phyloP scores from a whole-genome alignment of 176 grass and related monocot species.

The Ampelocalamus luodianensis region DNA sequence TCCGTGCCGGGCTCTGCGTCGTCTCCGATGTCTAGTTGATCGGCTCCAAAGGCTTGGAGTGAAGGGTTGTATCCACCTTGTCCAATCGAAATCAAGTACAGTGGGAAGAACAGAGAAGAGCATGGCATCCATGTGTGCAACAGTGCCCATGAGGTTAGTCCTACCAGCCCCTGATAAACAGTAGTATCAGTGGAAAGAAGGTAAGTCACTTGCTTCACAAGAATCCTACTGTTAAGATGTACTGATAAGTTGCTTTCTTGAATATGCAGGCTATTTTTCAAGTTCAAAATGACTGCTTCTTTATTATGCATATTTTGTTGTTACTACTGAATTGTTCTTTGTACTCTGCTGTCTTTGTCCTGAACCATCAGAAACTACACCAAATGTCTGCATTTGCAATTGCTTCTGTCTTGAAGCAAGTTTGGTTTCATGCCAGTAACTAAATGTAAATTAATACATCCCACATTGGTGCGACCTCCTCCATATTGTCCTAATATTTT shows the following conservation, averaged over 20 bases:
- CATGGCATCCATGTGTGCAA: slow-evolving; percentile 65
- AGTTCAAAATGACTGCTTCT: background rate
- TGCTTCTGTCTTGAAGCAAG: background rate
- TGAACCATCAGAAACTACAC: slow-evolving; percentile 22
- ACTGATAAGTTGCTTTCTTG: background rate
- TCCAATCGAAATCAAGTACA: slow-evolving; percentile 84
- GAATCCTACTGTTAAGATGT: background rate
- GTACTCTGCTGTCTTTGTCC: background rate
- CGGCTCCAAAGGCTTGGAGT: slow-evolving; percentile 86
- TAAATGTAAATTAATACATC: background rate
- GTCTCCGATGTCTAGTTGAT: slow-evolving; percentile 73
- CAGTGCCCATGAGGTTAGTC: slow-evolving; percentile 72
- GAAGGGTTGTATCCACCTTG: slow-evolving; percentile 87
- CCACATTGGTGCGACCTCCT: background rate
- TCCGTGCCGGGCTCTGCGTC: slow-evolving; percentile 1
- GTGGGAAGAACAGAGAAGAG: slow-evolving; percentile 75
- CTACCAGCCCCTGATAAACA: slow-evolving; percentile 58
- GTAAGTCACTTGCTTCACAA: background rate
- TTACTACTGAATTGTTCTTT: background rate
- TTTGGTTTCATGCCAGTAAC: background rate
- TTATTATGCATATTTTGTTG: background rate
- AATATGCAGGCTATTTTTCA: background rate
- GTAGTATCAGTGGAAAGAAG: background rate
- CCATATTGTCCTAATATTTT: background rate
- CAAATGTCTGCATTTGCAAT: background rate